Percentiles rank a stretch among this genome's conserved stretches.
These are phyloP conservation scores for Didymella exigua DNA, from an alignment of 2,329 filamentous ascomycete species.

Conservation along the genomic window DNA sequence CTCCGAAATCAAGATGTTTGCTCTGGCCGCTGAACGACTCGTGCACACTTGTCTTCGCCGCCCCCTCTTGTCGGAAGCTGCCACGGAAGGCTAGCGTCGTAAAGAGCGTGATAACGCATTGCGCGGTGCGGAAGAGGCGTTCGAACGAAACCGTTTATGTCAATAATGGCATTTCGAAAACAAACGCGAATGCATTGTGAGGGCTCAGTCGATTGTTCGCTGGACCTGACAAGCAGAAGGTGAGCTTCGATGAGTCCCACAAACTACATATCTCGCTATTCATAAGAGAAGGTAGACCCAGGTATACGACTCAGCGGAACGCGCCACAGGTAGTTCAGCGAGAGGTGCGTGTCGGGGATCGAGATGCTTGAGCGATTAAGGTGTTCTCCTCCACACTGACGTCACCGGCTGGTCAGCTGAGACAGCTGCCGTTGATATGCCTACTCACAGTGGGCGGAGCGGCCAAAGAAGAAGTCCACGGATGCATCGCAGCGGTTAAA, in stretches of 20 bases:
- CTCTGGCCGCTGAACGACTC: background rate
- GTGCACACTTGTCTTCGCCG: background rate
- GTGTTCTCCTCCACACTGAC: background rate
- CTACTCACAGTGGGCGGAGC: background rate
- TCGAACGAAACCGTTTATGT: background rate
- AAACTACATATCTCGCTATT: too few species aligned
- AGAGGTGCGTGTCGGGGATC: background rate
- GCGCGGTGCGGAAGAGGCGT: background rate
- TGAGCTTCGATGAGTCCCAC: background rate
- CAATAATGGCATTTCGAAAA: background rate
- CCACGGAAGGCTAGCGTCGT: background rate
- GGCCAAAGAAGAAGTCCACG: too few species aligned
- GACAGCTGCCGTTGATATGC: background rate
- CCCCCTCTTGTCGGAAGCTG: constrained; percentile 3
- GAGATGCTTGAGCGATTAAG: background rate
- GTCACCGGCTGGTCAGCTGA: background rate
- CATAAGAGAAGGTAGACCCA: background rate
- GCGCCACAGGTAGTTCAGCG: background rate
- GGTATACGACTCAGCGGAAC: background rate
- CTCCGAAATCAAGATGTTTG: background rate
- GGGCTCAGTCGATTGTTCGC: background rate
- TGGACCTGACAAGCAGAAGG: background rate
- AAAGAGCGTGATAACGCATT: background rate
- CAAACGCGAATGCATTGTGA: background rate
- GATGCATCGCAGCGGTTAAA: too few species aligned